Evolutionary conservation across 768 basidiomycete species (phyloP), one percentile per base, ranked within the genome.

Genomic region (Pleurotus citrinopileatus): DNA sequence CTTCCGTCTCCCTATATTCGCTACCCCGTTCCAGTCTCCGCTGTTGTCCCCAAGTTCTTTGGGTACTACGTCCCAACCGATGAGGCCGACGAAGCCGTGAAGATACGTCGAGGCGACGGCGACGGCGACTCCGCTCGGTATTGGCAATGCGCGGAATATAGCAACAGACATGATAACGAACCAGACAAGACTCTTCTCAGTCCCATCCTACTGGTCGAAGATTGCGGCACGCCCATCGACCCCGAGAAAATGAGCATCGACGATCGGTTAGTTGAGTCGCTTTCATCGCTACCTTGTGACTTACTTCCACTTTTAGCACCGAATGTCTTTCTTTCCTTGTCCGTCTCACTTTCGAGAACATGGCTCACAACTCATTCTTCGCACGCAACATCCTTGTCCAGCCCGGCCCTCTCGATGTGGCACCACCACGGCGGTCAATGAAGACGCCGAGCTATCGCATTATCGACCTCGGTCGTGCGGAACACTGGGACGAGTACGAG

Each of bases 1-100:
- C 53, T 71, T 43, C 60, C 70, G 2, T 52, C 64, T 27, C 67
- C 68, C 4, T 20, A 54, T 55, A 42, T 53, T 10, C 29, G 7
- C 4, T 42, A 63, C 47, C 62, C 72, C 3, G 72, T 76, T 0
- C 73, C 72, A 8, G 67, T 72, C 6, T 55, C 63, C 8, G 73
- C 79, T 1, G 52, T 78, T 40, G 74, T 75, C 1, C 81, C 81
- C 0, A 78, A 80, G 60, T 80, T 75, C 62, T 81, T 73, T 42
- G 78, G 81, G 5, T 79, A 73, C 57, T 82, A 80, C 50, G 50
- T 44, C 0, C 71, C 71, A 0, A 58, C 65, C 13, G 57, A 50
- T 0, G 45, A 58, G 20, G 7, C 22, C 3, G 48, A 50, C 9
- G 48, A 34, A 22, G 4, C 8, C 3, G 32, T 25, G 15, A 34